Conservation (phyloP, 495 filamentous ascomycete genomes). For the Cladorrhinum samala region DNA sequence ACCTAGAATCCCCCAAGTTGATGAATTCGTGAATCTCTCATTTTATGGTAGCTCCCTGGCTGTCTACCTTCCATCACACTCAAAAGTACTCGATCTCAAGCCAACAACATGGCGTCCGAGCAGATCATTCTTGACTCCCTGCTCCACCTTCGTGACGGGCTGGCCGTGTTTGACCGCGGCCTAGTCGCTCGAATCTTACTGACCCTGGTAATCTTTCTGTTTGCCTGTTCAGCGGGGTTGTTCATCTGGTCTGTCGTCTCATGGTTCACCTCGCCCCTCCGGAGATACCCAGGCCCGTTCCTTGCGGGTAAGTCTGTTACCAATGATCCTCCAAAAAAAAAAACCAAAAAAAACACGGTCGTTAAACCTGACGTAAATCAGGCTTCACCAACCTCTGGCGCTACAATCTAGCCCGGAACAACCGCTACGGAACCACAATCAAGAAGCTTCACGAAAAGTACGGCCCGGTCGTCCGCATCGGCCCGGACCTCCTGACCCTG, state of each 20-base stretch:
- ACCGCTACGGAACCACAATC: conserved; percentile 21
- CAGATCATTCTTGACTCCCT: background rate
- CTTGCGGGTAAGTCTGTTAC: too few relatives aligned
- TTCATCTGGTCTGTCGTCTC: background rate
- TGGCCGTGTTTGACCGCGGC: background rate
- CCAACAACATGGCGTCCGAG: background rate
- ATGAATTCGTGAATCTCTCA: too few relatives aligned
- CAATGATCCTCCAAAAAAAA: too few relatives aligned
- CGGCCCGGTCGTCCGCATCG: conserved; percentile 48
- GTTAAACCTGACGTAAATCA: too few relatives aligned
- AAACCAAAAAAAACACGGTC: too few relatives aligned
- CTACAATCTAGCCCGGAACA: conserved; percentile 21
- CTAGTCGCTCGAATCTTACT: background rate
- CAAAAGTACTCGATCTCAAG: too few relatives aligned
- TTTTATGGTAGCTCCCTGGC: too few relatives aligned
- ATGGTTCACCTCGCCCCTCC: background rate
- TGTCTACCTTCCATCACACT: too few relatives aligned
- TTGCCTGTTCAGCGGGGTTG: too few relatives aligned
- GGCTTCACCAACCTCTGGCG: conserved; percentile 38
- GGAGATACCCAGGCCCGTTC: background rate
- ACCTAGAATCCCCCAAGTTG: too few relatives aligned
- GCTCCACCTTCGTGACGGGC: background rate
- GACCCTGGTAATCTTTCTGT: too few relatives aligned
- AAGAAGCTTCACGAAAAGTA: conserved; percentile 40
- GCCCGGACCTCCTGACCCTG: conserved; percentile 46